phyloP scores from a whole-genome alignment of 352 stramenopile genomes.

The Globisporangium paddicum region DNA sequence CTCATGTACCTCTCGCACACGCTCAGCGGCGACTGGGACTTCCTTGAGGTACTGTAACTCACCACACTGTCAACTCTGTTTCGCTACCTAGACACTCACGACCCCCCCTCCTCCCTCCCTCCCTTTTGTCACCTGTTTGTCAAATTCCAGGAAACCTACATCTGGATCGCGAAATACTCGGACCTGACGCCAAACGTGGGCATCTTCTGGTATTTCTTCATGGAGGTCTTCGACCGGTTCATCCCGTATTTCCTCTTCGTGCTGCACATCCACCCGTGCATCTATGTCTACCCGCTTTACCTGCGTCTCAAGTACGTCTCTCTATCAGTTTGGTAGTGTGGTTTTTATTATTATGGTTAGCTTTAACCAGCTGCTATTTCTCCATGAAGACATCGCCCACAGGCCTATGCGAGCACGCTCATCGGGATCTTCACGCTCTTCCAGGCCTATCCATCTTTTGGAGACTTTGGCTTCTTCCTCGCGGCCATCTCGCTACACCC shows the following conservation, averaged over 20 bases:
- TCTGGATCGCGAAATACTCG: conserved; percentile 75
- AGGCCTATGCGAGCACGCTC: conserved; percentile 59
- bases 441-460: conserved; percentile 72
- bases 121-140: neutral
- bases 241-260: conserved; percentile 82
- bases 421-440: conserved; percentile 78
- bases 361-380: neutral
- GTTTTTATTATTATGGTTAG: neutral
- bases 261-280: conserved; percentile 71
- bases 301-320: conserved; percentile 56
- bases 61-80: too few relatives aligned
- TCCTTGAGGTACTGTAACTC: conserved; percentile 40
- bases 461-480: conserved; percentile 79
- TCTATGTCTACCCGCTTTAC: conserved; percentile 79
- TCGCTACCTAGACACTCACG: too few relatives aligned
- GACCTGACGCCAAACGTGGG: conserved; percentile 83
- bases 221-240: conserved; percentile 85
- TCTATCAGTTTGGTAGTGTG: neutral
- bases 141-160: conserved; percentile 60
- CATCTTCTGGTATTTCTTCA: conserved; percentile 90
- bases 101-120: neutral
- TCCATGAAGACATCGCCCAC: conserved; percentile 46
- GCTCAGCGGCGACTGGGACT: conserved; percentile 50
- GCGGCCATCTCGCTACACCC: conserved; percentile 62
- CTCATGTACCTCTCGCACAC: conserved; percentile 57